phyloP scores from a whole-genome alignment of 805 yeast genomes.

The Torulaspora quercuum region DNA sequence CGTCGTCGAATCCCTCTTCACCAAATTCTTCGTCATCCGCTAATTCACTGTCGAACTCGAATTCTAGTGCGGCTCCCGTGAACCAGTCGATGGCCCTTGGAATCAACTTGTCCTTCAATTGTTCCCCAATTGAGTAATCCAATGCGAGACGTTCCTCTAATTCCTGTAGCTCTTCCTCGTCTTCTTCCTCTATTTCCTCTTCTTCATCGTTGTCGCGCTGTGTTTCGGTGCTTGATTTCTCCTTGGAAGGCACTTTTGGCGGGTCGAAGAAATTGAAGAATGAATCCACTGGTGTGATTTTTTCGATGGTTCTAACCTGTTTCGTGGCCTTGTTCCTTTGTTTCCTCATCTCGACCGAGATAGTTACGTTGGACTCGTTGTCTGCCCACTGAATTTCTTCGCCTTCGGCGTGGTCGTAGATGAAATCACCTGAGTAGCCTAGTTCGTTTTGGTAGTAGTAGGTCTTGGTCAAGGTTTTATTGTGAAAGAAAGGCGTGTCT shows the following conservation, averaged over 20 bases:
- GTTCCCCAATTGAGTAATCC: slow-evolving; percentile 95
- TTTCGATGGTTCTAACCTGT: slow-evolving; percentile 93
- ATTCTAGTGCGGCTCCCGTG: slow-evolving; percentile 93
- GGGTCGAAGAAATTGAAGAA: slow-evolving; percentile 96
- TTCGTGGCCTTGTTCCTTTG: slow-evolving; percentile 96
- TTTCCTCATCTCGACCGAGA: slow-evolving; percentile 86
- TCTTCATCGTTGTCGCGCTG: slow-evolving; percentile 51
- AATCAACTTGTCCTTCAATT: slow-evolving; percentile 88
- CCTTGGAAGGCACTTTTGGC: slow-evolving; percentile 61
- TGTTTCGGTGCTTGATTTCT: slow-evolving; percentile 42
- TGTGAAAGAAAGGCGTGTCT: slow-evolving; percentile 71
- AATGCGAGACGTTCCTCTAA: slow-evolving; percentile 81
- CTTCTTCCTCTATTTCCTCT: slow-evolving; percentile 51
- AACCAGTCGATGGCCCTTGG: slow-evolving; percentile 99
- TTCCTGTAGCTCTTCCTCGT: slow-evolving; percentile 62
- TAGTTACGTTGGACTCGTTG: slow-evolving; percentile 78
- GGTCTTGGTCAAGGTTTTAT: slow-evolving; percentile 71
- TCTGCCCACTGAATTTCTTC: slow-evolving; percentile 74
- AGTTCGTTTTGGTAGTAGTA: slow-evolving; percentile 92
- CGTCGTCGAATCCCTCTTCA: slow-evolving; percentile 63
- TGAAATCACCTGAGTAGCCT: slow-evolving; percentile 93
- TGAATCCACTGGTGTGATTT: slow-evolving; percentile 88
- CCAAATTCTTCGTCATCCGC: slow-evolving; percentile 60
- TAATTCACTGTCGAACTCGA: slow-evolving; percentile 56
- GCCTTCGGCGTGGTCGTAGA: slow-evolving; percentile 96